Evolutionary conservation across 345 rosid genomes (phyloP), one percentile per base, ranked within the genome.

Genomic region (Eucalyptus camaldulensis): DNA sequence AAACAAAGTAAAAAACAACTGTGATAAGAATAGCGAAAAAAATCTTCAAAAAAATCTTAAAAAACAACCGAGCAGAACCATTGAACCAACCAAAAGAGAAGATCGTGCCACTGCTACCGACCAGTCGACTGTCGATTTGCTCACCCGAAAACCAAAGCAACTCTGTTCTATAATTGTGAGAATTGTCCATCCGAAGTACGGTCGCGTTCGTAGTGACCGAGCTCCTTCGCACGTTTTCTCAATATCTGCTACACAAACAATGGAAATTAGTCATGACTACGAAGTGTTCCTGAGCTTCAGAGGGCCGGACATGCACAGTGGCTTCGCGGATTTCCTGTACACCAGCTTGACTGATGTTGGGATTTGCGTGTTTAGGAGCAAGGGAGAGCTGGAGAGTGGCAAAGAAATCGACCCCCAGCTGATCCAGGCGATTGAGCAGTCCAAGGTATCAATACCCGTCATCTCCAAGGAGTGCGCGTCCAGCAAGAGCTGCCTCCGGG

Each of bases 281-380:
- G 88, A 87, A 3, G 88, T 87, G 10, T 87, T 47, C 88, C 12
- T 87, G 40, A 87, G 85, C 12, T 87, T 67, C 16, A 16, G 89
- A 19, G 62, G 88, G 49, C 3, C 6, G 6, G 60, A 87, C 4
- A 87, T 45, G 6, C 45, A 60, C 27, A 8, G 2, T 2, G 13
- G 10, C 3, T 87, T 87, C 1, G 31, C 21, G 9, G 85, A 67
- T 44, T 4, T 2, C 44, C 88, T 87, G 44, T 17, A 47, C 83
- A 29, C 5, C 49, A 27, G 0, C 3, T 19, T 87, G 14, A 37
- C 0, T 8, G 29, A 22, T 62, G 85, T 12, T 8, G n/a, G 85
- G 5, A 31, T 87, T 27, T 0, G 1, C 8, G 81, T 47, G 27
- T 87, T 87, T 3, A 44, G 6, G 11, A 47, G 49, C 13, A 19